Percentiles rank a stretch among this genome's conserved stretches.
These are phyloP conservation scores for Bondarzewia mesenterica DNA, from an alignment of 1,284 basidiomycete genomes.

Conservation along the genomic window DNA sequence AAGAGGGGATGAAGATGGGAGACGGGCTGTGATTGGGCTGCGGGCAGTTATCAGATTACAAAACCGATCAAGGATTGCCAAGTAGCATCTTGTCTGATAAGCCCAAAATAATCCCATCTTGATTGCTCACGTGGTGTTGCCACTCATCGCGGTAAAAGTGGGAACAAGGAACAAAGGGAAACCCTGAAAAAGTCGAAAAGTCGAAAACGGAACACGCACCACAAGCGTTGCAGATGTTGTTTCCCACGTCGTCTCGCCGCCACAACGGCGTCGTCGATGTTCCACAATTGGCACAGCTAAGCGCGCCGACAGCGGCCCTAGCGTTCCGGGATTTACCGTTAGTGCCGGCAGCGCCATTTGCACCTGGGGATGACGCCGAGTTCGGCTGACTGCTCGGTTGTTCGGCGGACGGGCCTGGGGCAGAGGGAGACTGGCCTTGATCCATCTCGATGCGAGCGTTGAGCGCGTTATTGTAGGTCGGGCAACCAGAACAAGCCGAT, in stretches of 20 bases:
- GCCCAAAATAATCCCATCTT: not conserved
- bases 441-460: conserved; percentile 19
- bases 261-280: conserved; percentile 93
- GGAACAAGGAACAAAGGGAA: conserved; percentile 19
- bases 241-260: conserved; percentile 89
- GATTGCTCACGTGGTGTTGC: not conserved
- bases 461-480: conserved; percentile 84
- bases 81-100: conserved; percentile 3
- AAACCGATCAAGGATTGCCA: conserved; percentile 19
- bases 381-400: not conserved
- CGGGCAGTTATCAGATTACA: conserved; percentile 15
- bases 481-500: conserved; percentile 86
- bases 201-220: conserved; percentile 48
- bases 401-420: conserved; percentile 7
- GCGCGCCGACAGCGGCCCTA: conserved; percentile 57
- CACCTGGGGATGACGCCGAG: conserved; percentile 8
- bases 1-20: conserved; percentile 14
- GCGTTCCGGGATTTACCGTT: conserved; percentile 20
- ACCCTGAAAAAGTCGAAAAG: conserved; percentile 12
- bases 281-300: conserved; percentile 87
- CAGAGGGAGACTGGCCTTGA: conserved; percentile 5
- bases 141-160: too few relatives aligned
- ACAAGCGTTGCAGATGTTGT: conserved; percentile 90
- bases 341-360: conserved; percentile 14
- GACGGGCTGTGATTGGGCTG: not conserved